A percentile compares a stretch with the other conserved stretches of the same genome.
Conservation (phyloP, 352 stramenopile genomes). For the Globisporangium okanoganense region DNA sequence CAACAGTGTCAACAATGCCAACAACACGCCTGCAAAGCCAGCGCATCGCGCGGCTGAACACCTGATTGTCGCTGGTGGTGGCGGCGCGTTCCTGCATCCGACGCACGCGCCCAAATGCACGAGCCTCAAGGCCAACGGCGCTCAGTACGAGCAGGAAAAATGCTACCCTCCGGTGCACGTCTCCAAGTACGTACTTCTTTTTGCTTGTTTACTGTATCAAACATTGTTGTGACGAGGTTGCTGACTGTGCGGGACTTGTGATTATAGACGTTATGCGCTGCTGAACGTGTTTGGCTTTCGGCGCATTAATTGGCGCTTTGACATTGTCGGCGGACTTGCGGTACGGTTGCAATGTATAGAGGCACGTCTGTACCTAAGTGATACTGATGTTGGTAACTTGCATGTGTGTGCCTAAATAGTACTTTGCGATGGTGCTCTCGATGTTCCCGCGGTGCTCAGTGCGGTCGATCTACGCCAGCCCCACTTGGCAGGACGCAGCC, state of each 20-base stretch:
- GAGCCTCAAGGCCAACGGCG: constrained; percentile 57
- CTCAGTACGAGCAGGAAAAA: constrained; percentile 66
- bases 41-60: constrained; percentile 37
- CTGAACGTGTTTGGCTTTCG: constrained; percentile 89
- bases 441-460: constrained; percentile 92
- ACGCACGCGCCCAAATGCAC: constrained; percentile 73
- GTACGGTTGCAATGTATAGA: constrained; percentile 20
- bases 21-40: background rate
- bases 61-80: constrained; percentile 87
- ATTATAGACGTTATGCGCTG: constrained; percentile 66
- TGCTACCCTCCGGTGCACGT: constrained; percentile 84
- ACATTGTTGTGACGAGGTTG: background rate
- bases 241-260: constrained; percentile 4
- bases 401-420: constrained; percentile 28
- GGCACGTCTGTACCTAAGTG: too few relatives aligned
- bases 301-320: constrained; percentile 92
- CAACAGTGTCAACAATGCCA: background rate
- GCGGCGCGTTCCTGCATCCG: constrained; percentile 87
- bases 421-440: constrained; percentile 89
- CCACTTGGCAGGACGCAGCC: constrained; percentile 39
- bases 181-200: constrained; percentile 37
- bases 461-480: constrained; percentile 54
- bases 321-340: constrained; percentile 86
- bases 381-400: background rate
- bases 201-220: background rate